phyloP scores from a whole-genome alignment of 768 basidiomycete genomes.

The Termitomyces sp. region DNA sequence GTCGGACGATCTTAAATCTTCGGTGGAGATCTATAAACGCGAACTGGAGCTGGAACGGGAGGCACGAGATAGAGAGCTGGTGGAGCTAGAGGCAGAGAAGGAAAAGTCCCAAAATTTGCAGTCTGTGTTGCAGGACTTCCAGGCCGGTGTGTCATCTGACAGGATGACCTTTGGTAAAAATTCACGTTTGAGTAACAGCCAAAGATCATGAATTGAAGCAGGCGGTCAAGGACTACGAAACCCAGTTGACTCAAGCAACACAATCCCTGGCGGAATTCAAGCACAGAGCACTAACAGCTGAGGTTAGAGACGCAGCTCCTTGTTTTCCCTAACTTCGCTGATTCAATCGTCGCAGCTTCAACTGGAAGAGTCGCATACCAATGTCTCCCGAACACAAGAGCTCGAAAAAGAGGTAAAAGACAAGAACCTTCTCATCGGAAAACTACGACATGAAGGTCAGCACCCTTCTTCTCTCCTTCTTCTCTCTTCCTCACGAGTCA shows the following conservation, averaged over 20 bases:
- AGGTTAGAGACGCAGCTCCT: slow-evolving; percentile 46
- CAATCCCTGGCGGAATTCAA: slow-evolving; percentile 88
- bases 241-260: slow-evolving; percentile 65
- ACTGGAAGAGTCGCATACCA: slow-evolving; percentile 69
- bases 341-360: slow-evolving; percentile 44
- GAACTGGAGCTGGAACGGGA: slow-evolving; percentile 68
- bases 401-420: slow-evolving; percentile 93
- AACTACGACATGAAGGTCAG: slow-evolving; percentile 89
- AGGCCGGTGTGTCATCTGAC: slow-evolving; percentile 62
- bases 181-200: slow-evolving; percentile 40
- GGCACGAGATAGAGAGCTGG: slow-evolving; percentile 49
- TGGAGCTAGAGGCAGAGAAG: slow-evolving; percentile 60
- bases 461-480: neutral
- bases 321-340: neutral
- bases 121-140: slow-evolving; percentile 93
- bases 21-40: slow-evolving; percentile 50
- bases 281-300: slow-evolving; percentile 81
- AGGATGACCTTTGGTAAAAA: neutral
- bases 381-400: slow-evolving; percentile 61
- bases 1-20: slow-evolving; percentile 66
- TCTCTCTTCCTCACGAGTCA: slow-evolving; percentile 1
- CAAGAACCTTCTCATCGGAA: slow-evolving; percentile 92
- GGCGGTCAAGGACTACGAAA: slow-evolving; percentile 79
- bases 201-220: slow-evolving; percentile 89
- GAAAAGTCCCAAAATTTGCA: slow-evolving; percentile 84